phyloP scores from a whole-genome alignment of 768 basidiomycete species.

The Pholiota conissans region DNA sequence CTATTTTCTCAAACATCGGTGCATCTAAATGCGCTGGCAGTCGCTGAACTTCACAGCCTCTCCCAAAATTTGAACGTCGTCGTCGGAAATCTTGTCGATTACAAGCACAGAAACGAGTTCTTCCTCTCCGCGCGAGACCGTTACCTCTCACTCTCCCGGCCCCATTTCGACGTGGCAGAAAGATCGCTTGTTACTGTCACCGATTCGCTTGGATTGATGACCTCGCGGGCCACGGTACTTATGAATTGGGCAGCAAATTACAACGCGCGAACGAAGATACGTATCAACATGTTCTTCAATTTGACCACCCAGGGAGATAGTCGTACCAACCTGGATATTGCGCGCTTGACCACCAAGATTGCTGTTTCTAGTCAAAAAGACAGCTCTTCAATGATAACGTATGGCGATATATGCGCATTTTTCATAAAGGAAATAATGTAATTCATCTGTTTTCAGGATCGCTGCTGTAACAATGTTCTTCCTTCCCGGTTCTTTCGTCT shows the following conservation, averaged over 20 bases:
- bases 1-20: neutral
- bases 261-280: neutral
- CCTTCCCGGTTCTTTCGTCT: slow-evolving; percentile 12
- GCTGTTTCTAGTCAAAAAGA: slow-evolving; percentile 8
- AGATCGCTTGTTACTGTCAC: neutral
- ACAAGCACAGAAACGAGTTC: neutral
- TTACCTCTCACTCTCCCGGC: neutral
- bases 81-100: neutral
- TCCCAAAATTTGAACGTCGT: neutral
- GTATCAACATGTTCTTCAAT: neutral
- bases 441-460: slow-evolving; percentile 6
- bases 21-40: neutral
- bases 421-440: too few species aligned
- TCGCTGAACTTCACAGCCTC: neutral
- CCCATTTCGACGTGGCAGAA: neutral
- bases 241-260: neutral
- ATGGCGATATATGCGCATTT: neutral
- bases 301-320: slow-evolving; percentile 6
- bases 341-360: slow-evolving; percentile 7
- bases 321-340: slow-evolving; percentile 8
- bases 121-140: neutral
- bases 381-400: slow-evolving; percentile 14
- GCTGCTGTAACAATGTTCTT: slow-evolving; percentile 15
- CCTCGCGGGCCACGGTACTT: neutral
- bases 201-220: neutral